A percentile compares a stretch with the other conserved stretches of the same genome.
Evolutionary conservation across 2,329 filamentous ascomycete species (phyloP).

Genomic region (Penicillium sp.): DNA sequence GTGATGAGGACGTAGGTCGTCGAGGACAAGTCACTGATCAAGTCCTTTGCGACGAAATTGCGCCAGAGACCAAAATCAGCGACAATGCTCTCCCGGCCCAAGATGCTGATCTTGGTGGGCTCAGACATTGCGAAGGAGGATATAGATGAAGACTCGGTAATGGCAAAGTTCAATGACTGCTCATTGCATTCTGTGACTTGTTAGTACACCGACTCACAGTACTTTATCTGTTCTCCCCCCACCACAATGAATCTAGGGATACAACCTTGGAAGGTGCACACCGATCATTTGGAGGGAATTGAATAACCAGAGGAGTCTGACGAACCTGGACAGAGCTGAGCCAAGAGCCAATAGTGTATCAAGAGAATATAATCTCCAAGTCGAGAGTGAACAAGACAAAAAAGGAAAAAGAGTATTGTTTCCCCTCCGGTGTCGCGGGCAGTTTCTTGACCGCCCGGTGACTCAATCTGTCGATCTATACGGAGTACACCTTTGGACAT

Average conservation of each 20-base stretch:
- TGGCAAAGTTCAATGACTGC: slow-evolving; percentile 13
- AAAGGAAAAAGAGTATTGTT: slow-evolving; percentile 19
- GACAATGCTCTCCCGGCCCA: slow-evolving; percentile 86
- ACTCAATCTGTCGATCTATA: slow-evolving; percentile 17
- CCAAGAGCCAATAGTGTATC: neutral
- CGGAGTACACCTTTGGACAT: too few species aligned
- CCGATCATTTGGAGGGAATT: neutral
- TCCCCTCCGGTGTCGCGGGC: slow-evolving; percentile 25
- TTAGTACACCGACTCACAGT: slow-evolving; percentile 16
- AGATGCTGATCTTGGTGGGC: slow-evolving; percentile 70
- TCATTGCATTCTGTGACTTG: slow-evolving; percentile 28
- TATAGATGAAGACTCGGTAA: slow-evolving; percentile 11
- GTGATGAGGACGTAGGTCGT: slow-evolving; percentile 96
- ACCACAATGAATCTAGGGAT: slow-evolving; percentile 18
- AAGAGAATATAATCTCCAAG: neutral
- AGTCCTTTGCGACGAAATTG: slow-evolving; percentile 74
- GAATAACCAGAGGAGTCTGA: neutral
- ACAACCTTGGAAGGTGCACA: neutral
- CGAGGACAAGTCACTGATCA: slow-evolving; percentile 72
- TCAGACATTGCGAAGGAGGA: slow-evolving; percentile 33
- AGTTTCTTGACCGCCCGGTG: slow-evolving; percentile 24
- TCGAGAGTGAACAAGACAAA: neutral
- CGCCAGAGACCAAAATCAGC: slow-evolving; percentile 91
- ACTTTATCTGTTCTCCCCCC: slow-evolving; percentile 10
- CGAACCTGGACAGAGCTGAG: neutral